Base-by-base conservation (phyloP, 305 asterid genomes). In the Rubia occidens region DNA sequence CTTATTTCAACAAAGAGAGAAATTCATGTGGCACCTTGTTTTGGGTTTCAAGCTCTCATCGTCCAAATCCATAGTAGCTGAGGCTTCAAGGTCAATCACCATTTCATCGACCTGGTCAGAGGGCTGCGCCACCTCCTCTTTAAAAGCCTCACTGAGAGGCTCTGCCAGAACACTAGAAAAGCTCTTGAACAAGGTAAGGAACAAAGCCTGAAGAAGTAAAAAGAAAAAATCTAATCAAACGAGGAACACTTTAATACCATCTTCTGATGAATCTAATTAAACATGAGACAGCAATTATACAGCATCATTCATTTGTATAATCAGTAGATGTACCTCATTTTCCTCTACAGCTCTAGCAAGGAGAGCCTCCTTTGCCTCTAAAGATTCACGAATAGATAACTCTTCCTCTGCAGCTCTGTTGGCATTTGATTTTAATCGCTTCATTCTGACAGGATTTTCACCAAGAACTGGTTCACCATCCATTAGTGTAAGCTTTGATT, bases 401-500 rank as follows among this genome's bases (percentile, higher is more conserved):
- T 89, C 97, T 74, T 82, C 85, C 76, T 85, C 86, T 69, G 81
- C 86, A 40, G 96, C 83, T 79, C 76, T 91, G 67, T 87, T 92
- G 69, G 85, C 96, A 68, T 73, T 76, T 68, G 87, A 81, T 69
- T 88, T 89, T 81, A 94, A 74, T 20, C 99, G 96, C 81, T 82
- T 94, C 89, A 91, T 87, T 84, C 86, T 94, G 72, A 76, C 89
- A 42, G 96, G 92, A 72, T 91, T 89, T 81, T 94, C 99, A 60
- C 95, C 87, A 75, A 94, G 85, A 73, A 91, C 99, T 69, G 96
- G 99, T 69, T 91, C 96, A 62, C 96, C 95, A 68, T 91, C 97
- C 80, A 91, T 69, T 54, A 94, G 95, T 53, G 87, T 87, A 67
- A 78, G 90, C 85, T 90, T 94, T 42, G 93, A 78, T 81, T 86